Base-by-base conservation (phyloP, 2,329 filamentous ascomycete species). In the Septoria linicola region DNA sequence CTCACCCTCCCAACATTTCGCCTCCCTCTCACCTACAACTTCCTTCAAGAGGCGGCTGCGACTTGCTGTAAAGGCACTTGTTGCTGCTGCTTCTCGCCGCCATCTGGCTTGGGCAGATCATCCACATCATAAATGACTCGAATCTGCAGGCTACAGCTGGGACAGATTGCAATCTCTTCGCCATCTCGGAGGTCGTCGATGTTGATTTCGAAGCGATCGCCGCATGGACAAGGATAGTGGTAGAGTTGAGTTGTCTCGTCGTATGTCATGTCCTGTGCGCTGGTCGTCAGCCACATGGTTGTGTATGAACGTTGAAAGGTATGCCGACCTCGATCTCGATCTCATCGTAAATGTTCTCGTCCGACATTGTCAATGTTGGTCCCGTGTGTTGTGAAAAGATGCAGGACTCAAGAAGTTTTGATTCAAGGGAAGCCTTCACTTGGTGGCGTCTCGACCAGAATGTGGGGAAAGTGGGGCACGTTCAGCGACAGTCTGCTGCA, bases 101-200 rank as follows among this genome's bases (percentile, higher is more conserved):
- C 59, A 41, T 73, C 71, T 23, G 72, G 69, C 60, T 77, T 76
- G 3, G 77, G 76, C 45, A 82, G 65, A 66, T 80, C 76, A 53
- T 77, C 73, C 73, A 80, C 59, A 31, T 97, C 93, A 63, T 90
- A 99, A 40, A 99, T 95, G 11, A 99, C 91, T 52, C 86, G 76
- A 51, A 99, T 96, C 89, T 95, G 96, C 63, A 99, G 75, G 70
- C 91, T 96, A 72, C 93, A 99, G 69, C 91, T 96, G 17, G 93
- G 93, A 66, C 93, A 99, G 8, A 97, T 88, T n/a, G 88, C 93
- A 66, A 99, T 90, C 63, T 97, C 91, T 69, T 92, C 84, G 57
- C 89, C 88, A 67, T 97, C 91, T 51, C 85, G 81, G 63, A 99
- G 76, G 70, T 97, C 91, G 49, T 80, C 82, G 49, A 97, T 82